Base-by-base conservation (phyloP, 495 filamentous ascomycete genomes). In the Talaromyces proteolyticus region DNA sequence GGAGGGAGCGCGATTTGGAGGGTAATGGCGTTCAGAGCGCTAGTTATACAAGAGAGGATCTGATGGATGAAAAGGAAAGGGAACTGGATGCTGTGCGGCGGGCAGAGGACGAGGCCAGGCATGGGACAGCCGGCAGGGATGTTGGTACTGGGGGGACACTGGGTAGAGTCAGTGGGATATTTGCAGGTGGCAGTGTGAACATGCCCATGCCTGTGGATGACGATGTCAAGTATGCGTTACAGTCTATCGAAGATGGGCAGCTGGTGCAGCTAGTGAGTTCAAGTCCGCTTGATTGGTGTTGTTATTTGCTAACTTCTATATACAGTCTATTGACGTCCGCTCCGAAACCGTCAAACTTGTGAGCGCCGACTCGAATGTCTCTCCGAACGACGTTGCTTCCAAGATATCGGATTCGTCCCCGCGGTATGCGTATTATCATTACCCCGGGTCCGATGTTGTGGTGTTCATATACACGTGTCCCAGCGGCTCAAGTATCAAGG, bases 381-480 rank as follows among this genome's bases (percentile, higher is more conserved):
- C 78, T 10, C 58, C 77, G 1, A 73, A 73, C 42, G 71, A 81
- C 17, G 72, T 89, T 3, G 56, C 76, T 1, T 50, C 61, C 22
- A 67, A 76, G 39, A 95, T 98, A 54, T 87, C 89, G n/a, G 47
- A 78, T n/a, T 74, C 81, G 34, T 86, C 91, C 53, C 92, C 93
- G 8, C 78, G 90, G 36, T 97, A 95, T 67, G 88, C 88, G 5
- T 96, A 96, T 70, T 98, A 89, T 74, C 80, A 84, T 43, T 88
- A 86, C 60, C 64, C 66, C 34, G 70, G 78, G 48, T 77, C 77
- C 44, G 77, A 81, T 5, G 77, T 83, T 4, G 76, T 97, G 25
- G 75, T 96, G 23, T 98, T 97, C 73, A 84, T 97, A 59, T 97
- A 96, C 67, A 96, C 91, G 6, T 96, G 92, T 59, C 93, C 93